phyloP scores from a whole-genome alignment of 2,329 filamentous ascomycete genomes.

The Trichoderma cornu-damae region DNA sequence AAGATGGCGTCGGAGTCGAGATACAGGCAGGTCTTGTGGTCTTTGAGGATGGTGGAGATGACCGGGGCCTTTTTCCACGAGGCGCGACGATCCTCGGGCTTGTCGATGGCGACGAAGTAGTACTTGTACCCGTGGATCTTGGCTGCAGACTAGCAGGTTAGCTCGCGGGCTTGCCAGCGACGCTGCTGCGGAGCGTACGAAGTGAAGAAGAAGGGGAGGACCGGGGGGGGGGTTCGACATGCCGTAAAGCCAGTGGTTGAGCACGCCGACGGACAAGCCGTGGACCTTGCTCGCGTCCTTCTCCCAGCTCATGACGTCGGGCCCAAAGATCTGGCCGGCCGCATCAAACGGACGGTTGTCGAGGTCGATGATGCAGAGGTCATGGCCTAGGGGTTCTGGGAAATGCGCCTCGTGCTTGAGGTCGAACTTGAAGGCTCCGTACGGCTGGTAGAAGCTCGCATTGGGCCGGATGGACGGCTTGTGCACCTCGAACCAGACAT shows the following conservation, averaged over 20 bases:
- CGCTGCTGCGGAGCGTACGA: neutral
- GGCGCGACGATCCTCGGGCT: constrained; percentile 38
- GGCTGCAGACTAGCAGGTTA: constrained; percentile 30
- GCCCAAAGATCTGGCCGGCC: constrained; percentile 35
- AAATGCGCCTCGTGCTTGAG: constrained; percentile 31
- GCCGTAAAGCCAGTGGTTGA: constrained; percentile 44
- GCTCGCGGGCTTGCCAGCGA: no score
- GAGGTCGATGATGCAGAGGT: constrained; percentile 43
- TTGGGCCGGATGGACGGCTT: constrained; percentile 29
- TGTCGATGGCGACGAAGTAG: constrained; percentile 39
- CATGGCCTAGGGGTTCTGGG: constrained; percentile 33
- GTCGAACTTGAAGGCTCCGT: constrained; percentile 32
- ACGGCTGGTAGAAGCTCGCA: constrained; percentile 27
- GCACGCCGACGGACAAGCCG: constrained; percentile 37
- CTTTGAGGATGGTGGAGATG: constrained; percentile 39
- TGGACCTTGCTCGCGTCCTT: constrained; percentile 30
- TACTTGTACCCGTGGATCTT: constrained; percentile 45
- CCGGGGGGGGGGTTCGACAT: constrained; percentile 14
- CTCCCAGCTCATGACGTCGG: constrained; percentile 35
- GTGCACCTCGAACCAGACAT: constrained; percentile 33
- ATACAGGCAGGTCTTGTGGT: constrained; percentile 41
- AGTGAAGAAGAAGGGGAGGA: no score
- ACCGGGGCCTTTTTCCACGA: constrained; percentile 44
- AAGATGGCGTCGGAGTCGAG: constrained; percentile 44
- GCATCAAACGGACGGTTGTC: constrained; percentile 39